These are phyloP conservation scores for Solanum infundibuliforme DNA, from an alignment of 257 asterid species.

Conservation along the genomic window DNA sequence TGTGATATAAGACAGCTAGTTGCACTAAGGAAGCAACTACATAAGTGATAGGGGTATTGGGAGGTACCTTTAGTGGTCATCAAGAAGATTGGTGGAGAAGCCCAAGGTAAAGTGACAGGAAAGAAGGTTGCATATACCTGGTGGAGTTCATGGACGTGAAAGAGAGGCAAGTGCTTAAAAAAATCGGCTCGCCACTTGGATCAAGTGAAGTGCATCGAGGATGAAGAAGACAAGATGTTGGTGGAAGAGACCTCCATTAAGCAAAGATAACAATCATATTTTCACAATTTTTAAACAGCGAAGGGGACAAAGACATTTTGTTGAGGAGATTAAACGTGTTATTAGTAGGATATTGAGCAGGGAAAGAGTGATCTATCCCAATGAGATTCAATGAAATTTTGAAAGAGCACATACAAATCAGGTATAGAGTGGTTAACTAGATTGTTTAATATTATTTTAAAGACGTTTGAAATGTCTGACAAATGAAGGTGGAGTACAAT, in stretches of 20 bases:
- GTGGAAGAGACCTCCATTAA: neutral
- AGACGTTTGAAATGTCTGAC: neutral
- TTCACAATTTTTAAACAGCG: too few relatives aligned
- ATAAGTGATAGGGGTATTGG: too few relatives aligned
- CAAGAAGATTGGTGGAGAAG: too few relatives aligned
- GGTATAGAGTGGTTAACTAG: neutral
- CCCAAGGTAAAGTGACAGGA: too few relatives aligned
- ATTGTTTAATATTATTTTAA: too few relatives aligned
- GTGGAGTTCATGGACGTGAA: too few relatives aligned
- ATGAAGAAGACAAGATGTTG: too few relatives aligned
- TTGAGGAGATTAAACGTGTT: neutral
- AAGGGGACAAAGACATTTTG: neutral
- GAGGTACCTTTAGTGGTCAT: neutral
- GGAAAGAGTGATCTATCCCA: neutral
- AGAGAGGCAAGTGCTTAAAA: too few relatives aligned
- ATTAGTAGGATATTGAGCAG: neutral
- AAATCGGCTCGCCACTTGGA: neutral
- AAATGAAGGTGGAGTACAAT: too few relatives aligned
- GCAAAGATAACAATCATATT: too few relatives aligned
- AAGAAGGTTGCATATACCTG: too few relatives aligned
- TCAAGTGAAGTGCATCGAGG: neutral
- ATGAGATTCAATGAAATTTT: neutral
- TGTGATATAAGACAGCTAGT: neutral
- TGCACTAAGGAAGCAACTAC: neutral
- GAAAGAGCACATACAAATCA: neutral